Base-by-base conservation (phyloP, 2,329 filamentous ascomycete genomes). In the Nigrograna mackinnonii region DNA sequence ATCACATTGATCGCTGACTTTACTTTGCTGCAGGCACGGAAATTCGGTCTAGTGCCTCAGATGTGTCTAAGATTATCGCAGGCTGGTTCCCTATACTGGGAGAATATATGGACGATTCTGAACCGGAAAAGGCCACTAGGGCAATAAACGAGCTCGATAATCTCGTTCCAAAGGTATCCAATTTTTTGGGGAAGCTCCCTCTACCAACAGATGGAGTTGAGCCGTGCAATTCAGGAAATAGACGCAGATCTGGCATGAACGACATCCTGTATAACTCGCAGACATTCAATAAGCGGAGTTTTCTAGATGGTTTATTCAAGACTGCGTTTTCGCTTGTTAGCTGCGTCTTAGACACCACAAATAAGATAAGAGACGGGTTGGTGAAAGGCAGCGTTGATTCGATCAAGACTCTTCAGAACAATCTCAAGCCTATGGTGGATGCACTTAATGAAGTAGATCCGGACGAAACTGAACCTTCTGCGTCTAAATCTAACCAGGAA, bases 401-500 rank as follows among this genome's bases (percentile, higher is more conserved):
- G 16, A 30, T 41, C 11, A 41, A 41, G 17, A 16, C 4, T 14
- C 24, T 43, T 9, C 6, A 21, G 22, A 20, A 31, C 11, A 37
- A 40, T 36, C 24, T 44, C 13, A 40, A 35, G 30, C 36, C 42
- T 13, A 30, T 44, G 42, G 37, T 44, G n/a, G 36, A 44, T 35
- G 42, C 42, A 4, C 42, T 44, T 24, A 39, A 44, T 13, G 24
- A 40, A 17, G 37, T 40, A 12, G 35, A 43, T 16, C 40, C 24
- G 13, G 13, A 14, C 35, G 19, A 41, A 24, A n/a, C 31, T 16
- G 22, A 41, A 28, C 39, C 18, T 16, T 44, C 42, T 31, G 42
- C 14, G 12, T 31, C 42, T 14, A 21, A 9, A 17, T 39, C 42
- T 5, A 32, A 40, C 17, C 9, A 35, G 22, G 30, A 4, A 12